Evolutionary conservation across 1,284 basidiomycete species (phyloP).

Genomic region (Chondrostereum purpureum): DNA sequence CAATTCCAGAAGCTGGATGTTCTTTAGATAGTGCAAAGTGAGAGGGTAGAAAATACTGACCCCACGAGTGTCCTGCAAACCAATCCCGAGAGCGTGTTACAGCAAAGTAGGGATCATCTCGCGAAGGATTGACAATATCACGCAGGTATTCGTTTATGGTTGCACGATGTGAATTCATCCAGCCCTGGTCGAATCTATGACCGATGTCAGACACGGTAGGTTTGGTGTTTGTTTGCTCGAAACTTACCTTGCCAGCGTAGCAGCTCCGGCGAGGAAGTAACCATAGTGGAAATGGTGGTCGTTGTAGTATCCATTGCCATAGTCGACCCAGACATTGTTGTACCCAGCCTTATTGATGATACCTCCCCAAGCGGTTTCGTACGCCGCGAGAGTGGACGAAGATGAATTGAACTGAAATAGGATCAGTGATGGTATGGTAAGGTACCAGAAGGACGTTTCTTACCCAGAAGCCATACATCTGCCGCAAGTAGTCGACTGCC

Average conservation of each 20-base stretch:
- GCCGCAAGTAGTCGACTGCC: slow-evolving; percentile 20
- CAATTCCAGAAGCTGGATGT: slow-evolving; percentile 25
- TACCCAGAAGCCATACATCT: slow-evolving; percentile 19
- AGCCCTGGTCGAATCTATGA: slow-evolving; percentile 19
- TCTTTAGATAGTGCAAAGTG: neutral
- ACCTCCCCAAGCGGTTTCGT: slow-evolving; percentile 30
- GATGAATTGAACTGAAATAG: slow-evolving; percentile 18
- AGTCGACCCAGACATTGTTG: slow-evolving; percentile 25
- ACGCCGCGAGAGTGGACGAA: slow-evolving; percentile 22
- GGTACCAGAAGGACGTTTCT: slow-evolving; percentile 1
- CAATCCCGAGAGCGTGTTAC: slow-evolving; percentile 26
- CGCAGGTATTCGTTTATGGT: slow-evolving; percentile 23
- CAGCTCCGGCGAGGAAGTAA: slow-evolving; percentile 25
- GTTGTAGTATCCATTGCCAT: slow-evolving; percentile 29
- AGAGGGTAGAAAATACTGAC: too few relatives aligned
- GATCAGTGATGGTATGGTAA: slow-evolving; percentile 1
- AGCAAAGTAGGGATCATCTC: slow-evolving; percentile 24
- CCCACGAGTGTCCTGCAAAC: slow-evolving; percentile 32
- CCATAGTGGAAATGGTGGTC: slow-evolving; percentile 32
- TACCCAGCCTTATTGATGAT: slow-evolving; percentile 26
- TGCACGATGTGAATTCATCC: slow-evolving; percentile 19
- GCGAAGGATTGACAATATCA: slow-evolving; percentile 28
- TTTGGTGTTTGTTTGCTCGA: neutral
- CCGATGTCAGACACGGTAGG: neutral
- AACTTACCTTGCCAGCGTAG: slow-evolving; percentile 24